Evolutionary conservation across 225 moss, liverwort and hornwort genomes (phyloP), one percentile per base, ranked within the genome.

Genomic region (Marchantia polymorpha): DNA sequence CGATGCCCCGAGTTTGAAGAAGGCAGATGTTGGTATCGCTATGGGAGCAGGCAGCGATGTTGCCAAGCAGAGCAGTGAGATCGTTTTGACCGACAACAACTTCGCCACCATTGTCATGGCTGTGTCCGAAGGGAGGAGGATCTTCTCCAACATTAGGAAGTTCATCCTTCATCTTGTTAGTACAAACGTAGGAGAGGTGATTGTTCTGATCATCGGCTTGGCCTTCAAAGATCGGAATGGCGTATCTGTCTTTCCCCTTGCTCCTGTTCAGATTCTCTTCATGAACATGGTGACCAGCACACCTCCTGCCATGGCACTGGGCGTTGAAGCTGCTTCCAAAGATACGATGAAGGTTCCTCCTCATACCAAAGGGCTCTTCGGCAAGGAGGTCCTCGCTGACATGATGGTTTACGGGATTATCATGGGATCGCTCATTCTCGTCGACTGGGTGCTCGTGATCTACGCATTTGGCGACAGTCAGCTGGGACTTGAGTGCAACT

Each of bases 271-370:
- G 58, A 83, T 89, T 19, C 81, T 89, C 7, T 89, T 89, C 51
- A 72, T 89, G 25, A 89, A 89, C 66, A 84, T 89, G 27, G 83
- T 87, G n/a, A 89, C 89, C 13, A 64, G 89, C 64, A 89, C 89
- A 17, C 87, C 87, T 23, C 89, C 89, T 8, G 84, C 89, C 72
- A 89, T 89, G 89, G 84, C 80, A 19, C 78, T 89, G 31, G 89
- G 89, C 7, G 81, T 87, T 20, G 89, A 89, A 61, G 50, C 69
- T 48, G 31, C 69, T 12, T 69, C 69, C 16, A n/a, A 11, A 1
- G 46, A 48, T 20, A 26, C 13, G 31, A 69, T 69, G 69, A 9
- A 13, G 16, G 69, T 48, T 12, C 69, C 69, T 19, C 69, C 69
- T 39, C 69, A 39, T 15, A 16, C 26, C 31, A 48, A 48, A 48